Conservation (phyloP, 106 monocot species). For the Phalaenopsis equestris region DNA sequence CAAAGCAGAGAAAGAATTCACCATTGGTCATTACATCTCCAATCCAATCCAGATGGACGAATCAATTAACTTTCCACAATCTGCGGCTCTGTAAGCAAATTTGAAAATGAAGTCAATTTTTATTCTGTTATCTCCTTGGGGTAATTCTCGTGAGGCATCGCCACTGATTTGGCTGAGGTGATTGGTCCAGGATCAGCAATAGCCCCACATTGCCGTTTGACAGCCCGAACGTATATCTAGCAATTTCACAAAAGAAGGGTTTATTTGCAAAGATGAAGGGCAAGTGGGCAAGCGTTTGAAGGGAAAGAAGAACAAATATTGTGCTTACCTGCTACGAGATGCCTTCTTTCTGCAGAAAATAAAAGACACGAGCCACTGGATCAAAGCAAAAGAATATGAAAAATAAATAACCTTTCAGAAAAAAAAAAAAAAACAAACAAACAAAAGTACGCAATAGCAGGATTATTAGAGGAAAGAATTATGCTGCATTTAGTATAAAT, state of each 20-base stretch:
- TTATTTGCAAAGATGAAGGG: neutral
- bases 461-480: too few species aligned
- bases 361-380: conserved; percentile 45
- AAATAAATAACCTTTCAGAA: neutral
- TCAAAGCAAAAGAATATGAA: conserved; percentile 9
- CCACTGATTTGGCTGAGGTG: conserved; percentile 26
- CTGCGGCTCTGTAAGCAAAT: neutral
- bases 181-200: conserved; percentile 40
- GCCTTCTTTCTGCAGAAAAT: conserved; percentile 54
- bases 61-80: neutral
- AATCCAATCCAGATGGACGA: neutral
- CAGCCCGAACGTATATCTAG: conserved; percentile 48
- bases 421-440: neutral
- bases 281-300: neutral
- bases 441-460: neutral
- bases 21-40: neutral
- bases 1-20: too few species aligned
- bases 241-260: neutral
- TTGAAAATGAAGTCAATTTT: neutral
- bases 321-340: conserved; percentile 41
- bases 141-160: conserved; percentile 13
- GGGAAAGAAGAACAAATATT: neutral
- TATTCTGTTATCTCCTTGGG: neutral
- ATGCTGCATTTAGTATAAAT: too few species aligned
- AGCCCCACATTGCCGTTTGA: conserved; percentile 40